phyloP scores from a whole-genome alignment of 495 filamentous ascomycete genomes.

The Parathielavia hyrcaniae region DNA sequence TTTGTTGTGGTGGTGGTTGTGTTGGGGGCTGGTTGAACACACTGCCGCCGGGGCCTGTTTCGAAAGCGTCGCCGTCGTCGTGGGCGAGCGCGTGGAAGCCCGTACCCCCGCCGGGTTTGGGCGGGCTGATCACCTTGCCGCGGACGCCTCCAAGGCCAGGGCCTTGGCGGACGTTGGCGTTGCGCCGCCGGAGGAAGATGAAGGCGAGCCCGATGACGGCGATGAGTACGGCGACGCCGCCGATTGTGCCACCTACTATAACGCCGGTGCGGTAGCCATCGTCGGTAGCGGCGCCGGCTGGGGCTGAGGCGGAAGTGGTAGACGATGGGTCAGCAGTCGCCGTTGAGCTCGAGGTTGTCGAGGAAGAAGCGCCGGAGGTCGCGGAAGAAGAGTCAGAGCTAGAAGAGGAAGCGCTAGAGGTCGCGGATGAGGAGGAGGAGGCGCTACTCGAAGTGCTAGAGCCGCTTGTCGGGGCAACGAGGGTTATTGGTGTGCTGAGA shows the following conservation, averaged over 20 bases:
- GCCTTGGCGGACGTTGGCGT: slow-evolving; percentile 33
- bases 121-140: slow-evolving; percentile 33
- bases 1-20: background rate
- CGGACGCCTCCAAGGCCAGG: slow-evolving; percentile 27
- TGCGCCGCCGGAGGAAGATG: slow-evolving; percentile 29
- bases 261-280: slow-evolving; percentile 32
- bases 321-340: slow-evolving; percentile 14
- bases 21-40: background rate
- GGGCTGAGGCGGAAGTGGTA: slow-evolving; percentile 9
- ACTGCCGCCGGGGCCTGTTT: slow-evolving; percentile 21
- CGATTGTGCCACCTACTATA: slow-evolving; percentile 41
- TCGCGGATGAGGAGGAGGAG: slow-evolving; percentile 11
- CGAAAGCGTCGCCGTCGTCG: slow-evolving; percentile 25
- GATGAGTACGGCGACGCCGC: slow-evolving; percentile 15
- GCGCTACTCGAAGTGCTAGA: slow-evolving; percentile 17
- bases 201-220: slow-evolving; percentile 14
- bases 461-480: slow-evolving; percentile 22
- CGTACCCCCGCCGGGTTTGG: slow-evolving; percentile 18
- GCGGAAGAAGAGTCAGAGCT: slow-evolving; percentile 14
- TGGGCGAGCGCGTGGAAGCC: slow-evolving; percentile 28
- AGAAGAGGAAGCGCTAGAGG: slow-evolving; percentile 3
- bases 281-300: slow-evolving; percentile 16
- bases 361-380: slow-evolving; percentile 11
- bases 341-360: slow-evolving; percentile 19
- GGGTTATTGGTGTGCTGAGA: slow-evolving; percentile 36